Evolutionary conservation across 2,329 filamentous ascomycete species (phyloP), one percentile per base, ranked within the genome.

Genomic region (Ophiocordyceps sinensis): DNA sequence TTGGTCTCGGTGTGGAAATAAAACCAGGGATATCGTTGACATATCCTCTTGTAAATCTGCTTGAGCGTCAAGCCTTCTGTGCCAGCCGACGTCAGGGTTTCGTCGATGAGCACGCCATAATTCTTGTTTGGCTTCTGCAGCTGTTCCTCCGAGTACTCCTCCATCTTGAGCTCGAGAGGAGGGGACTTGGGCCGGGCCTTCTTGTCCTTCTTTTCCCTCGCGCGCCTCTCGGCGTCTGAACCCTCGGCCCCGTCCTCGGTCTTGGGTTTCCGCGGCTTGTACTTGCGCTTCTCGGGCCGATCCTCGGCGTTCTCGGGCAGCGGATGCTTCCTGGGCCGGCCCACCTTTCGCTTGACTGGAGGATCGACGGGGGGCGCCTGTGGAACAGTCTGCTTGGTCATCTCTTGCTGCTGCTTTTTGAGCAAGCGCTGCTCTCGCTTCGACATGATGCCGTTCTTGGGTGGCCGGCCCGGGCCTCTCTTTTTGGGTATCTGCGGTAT

Each of bases 381-480:
- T 8, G 69, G 66, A 28, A 67, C 49, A 5, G 66, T 70, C 53
- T 74, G 71, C 58, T 70, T 71, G 19, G 67, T 68, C 49, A 61
- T 59, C 45, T 65, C 63, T 44, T 64, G 58, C 43, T 65, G 62
- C 41, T 62, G 58, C 56, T 79, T 82, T 61, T 79, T 76, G 8
- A 78, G 68, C 38, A 77, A 58, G 15, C 76, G 68, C 49, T 79
- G 71, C 52, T 87, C 80, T 43, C 84, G 70, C 60, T 87, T 87
- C 1, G 83, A 88, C 76, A 87, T 85, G 54, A 86, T 73, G 26
- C 84, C 84, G 52, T 88, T 83, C 63, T 88, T 88, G 0, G 84
- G 84, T 17, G 84, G 84, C 41, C 84, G 68, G n/a, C 84, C 84
- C 10, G 84, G 84, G 13, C 84, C 84, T 49, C 83, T 77, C 47